Base-by-base conservation (phyloP, 1,284 basidiomycete species). In the Fomitiporia mediterranea region DNA sequence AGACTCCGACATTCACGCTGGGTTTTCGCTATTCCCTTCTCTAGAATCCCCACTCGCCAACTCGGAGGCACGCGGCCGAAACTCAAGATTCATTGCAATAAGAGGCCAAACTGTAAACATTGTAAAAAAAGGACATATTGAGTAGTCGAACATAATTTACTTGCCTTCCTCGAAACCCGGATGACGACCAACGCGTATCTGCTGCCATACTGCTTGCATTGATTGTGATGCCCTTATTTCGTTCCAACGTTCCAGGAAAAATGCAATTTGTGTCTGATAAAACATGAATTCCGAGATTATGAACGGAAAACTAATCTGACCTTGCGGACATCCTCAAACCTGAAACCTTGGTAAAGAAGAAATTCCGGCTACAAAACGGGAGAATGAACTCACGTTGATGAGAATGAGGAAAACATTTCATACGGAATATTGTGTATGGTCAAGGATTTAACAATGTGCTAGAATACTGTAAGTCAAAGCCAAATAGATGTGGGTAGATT, bases 361-460 rank as follows among this genome's bases (percentile, higher is more conserved):
- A 13, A 8, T 30, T 6, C 23, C 27, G 15, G 1, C 25, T n/a
- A n/a, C 9, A 15, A 46, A 4, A 23, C 6, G n/a, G n/a, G 15
- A 42, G 17, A 25, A 3, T 11, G 11, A 17, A 44, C 52, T 53
- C 28, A 44, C 1, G 84, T 84, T 13, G 86, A 83, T 11, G 87
- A 86, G 72, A 94, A 94, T 0, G 86, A 82, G 4, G 88, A 90
- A 65, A 95, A 95, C 39, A 89, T 83, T 68, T 95, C 92, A 63
- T 87, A 87, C 1, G 89, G 86, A 44, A 94, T 87, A 68, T 93
- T 94, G 28, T 86, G 79, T 3, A 88, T 80, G 0, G 84, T 85
- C 42, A 94, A 75, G 2, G 84, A 85, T 58, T 81, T 83, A 59
- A 83, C 74, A 43, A 95, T 92, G 68, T 94, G 87, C 79, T 87